Base-by-base conservation (phyloP, 371 early-diverging fungal species). In the Mucor indicus region DNA sequence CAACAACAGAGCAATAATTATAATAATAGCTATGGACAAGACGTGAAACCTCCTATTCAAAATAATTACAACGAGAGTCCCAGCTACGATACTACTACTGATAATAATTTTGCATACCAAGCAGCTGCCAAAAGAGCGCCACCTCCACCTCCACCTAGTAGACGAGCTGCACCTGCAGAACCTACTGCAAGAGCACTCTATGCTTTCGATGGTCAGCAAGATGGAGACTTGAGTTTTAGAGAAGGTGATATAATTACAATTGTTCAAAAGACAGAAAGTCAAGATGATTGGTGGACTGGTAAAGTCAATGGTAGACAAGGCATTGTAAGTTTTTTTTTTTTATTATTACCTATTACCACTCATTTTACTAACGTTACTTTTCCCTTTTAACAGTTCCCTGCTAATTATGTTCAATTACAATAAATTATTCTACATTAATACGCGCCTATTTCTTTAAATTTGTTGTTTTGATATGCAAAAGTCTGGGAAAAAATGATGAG, bases 271-370 rank as follows among this genome's bases (percentile, higher is more conserved):
- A 83, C 85, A 2, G 82, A 83, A 2, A 81, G 79, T 40, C 75
- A 74, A 23, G 83, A 91, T 58, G 89, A 89, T 57, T 92, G 93
- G 93, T 92, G 93, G 93, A 80, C 79, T 21, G 93, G 93, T 12
- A 71, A 46, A 36, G 65, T 76, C 23, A 73, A 83, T 22, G 86
- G 83, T 21, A 55, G 63, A 46, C 75, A 74, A 49, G 93, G 93
- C 31, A 57, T 72, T 31, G 81, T 80, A 77, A 77, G 72, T 71
- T 13, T 15, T n/a, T 12, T 15, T 8, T 11, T 2, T 39, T 16
- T 11, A 5, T 12, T 22, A 17, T n/a, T 19, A 32, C 38, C 24
- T 29, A 7, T 22, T 37, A n/a, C n/a, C n/a, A n/a, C n/a, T n/a
- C n/a, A n/a, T n/a, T n/a, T n/a, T n/a, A n/a, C n/a, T 29, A 12